phyloP scores from a whole-genome alignment of 805 yeast species.

The Saturnispora halmiae region DNA sequence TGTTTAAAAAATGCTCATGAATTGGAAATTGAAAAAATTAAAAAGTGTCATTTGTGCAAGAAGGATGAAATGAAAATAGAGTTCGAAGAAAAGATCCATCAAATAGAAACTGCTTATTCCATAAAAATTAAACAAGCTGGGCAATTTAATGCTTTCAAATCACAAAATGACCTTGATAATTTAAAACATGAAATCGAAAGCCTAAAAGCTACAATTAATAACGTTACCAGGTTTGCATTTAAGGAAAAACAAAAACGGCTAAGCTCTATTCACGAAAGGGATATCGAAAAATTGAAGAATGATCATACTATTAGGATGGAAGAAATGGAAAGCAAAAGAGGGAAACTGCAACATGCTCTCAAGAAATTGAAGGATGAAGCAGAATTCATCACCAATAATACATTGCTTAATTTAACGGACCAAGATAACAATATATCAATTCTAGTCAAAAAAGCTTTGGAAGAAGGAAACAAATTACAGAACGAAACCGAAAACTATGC shows the following conservation, averaged over 20 bases:
- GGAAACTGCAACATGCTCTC: background rate
- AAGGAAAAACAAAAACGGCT: background rate
- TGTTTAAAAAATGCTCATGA: conserved; percentile 20
- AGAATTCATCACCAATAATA: background rate
- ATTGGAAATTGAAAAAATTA: conserved; percentile 14
- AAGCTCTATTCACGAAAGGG: background rate
- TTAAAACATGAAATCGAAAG: conserved; percentile 17
- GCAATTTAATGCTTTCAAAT: conserved; percentile 26
- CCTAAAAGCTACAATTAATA: background rate
- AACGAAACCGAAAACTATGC: background rate
- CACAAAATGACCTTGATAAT: conserved; percentile 24
- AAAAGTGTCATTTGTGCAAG: background rate
- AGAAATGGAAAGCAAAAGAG: background rate
- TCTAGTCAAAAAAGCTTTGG: background rate
- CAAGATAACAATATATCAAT: background rate
- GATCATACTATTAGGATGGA: conserved; percentile 1
- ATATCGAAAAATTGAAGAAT: background rate
- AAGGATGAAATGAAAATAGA: background rate
- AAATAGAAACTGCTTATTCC: conserved; percentile 15
- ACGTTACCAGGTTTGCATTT: conserved; percentile 6
- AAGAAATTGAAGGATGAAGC: conserved; percentile 2
- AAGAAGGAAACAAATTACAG: background rate
- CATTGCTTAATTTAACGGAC: background rate
- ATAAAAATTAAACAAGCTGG: conserved; percentile 31
- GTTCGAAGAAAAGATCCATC: conserved; percentile 24